Evolutionary conservation across 805 yeast genomes (phyloP).

Genomic region (Candida ovalis): DNA sequence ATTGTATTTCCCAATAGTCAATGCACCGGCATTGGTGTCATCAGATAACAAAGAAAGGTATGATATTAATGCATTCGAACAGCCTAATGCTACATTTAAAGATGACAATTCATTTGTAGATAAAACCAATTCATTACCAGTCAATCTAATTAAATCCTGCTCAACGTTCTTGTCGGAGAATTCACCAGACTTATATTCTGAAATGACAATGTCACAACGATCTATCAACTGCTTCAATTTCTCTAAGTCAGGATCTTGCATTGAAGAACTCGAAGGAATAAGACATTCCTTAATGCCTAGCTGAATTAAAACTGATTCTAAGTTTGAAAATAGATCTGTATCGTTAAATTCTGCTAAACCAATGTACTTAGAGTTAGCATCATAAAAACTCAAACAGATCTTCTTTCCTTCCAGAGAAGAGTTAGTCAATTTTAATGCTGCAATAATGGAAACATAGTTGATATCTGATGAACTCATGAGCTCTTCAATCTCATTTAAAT

Average conservation of each 20-base stretch:
- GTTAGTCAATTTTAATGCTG: constrained; percentile 43
- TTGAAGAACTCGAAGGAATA: constrained; percentile 38
- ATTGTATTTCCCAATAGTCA: constrained; percentile 60
- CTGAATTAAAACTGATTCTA: constrained; percentile 84
- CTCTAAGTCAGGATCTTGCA: constrained; percentile 45
- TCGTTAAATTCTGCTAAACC: constrained; percentile 81
- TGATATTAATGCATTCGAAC: constrained; percentile 64
- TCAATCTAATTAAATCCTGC: constrained; percentile 70
- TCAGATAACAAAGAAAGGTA: constrained; percentile 65
- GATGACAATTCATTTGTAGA: constrained; percentile 54
- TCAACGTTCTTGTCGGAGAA: constrained; percentile 69
- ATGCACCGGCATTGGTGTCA: constrained; percentile 50
- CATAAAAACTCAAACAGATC: constrained; percentile 79
- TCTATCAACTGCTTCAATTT: constrained; percentile 71
- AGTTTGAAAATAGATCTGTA: constrained; percentile 79
- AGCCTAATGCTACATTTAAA: constrained; percentile 48
- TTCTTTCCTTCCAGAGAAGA: constrained; percentile 41
- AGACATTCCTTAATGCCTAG: constrained; percentile 85
- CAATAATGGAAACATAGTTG: constrained; percentile 42
- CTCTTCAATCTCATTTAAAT: constrained; percentile 73
- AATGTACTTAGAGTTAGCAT: constrained; percentile 60
- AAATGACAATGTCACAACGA: constrained; percentile 71
- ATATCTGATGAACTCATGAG: constrained; percentile 45
- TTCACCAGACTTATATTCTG: constrained; percentile 52
- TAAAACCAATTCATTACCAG: constrained; percentile 51